These are phyloP conservation scores for Oxytropis ochrocephala DNA, from an alignment of 306 rosid species.

Conservation along the genomic window DNA sequence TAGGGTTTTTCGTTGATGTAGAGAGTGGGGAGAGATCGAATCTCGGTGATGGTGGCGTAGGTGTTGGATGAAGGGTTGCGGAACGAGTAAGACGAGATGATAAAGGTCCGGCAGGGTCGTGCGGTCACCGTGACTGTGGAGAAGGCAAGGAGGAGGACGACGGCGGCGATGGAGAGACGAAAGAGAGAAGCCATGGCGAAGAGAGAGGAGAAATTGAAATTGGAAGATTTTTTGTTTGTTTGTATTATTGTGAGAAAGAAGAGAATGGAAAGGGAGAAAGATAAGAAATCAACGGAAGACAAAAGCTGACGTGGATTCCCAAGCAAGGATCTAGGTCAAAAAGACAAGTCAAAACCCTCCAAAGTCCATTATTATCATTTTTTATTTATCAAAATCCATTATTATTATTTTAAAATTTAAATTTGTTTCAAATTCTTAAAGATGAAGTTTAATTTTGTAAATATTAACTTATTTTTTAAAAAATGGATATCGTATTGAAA, in stretches of 20 bases:
- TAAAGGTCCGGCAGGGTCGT: constrained; percentile 67
- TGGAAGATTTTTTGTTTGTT: background rate
- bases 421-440: too few species aligned
- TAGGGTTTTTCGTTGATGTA: constrained; percentile 14
- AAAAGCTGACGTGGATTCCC: background rate
- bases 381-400: too few species aligned
- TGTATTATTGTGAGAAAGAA: background rate
- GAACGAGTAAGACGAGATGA: constrained; percentile 65
- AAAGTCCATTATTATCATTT: too few species aligned
- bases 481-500: too few species aligned
- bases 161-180: constrained; percentile 21
- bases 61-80: constrained; percentile 32
- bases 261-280: background rate
- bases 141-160: background rate
- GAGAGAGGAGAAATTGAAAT: constrained; percentile 1
- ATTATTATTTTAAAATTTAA: too few species aligned
- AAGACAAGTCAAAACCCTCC: background rate
- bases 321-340: background rate
- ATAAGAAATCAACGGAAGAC: constrained; percentile 5
- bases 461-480: too few species aligned
- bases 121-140: constrained; percentile 32
- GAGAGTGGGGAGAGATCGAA: constrained; percentile 30
- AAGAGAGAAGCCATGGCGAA: constrained; percentile 23
- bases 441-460: too few species aligned
- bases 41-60: constrained; percentile 47